Evolutionary conservation across 2,329 filamentous ascomycete genomes (phyloP).

Genomic region (Apiospora pterosperma): DNA sequence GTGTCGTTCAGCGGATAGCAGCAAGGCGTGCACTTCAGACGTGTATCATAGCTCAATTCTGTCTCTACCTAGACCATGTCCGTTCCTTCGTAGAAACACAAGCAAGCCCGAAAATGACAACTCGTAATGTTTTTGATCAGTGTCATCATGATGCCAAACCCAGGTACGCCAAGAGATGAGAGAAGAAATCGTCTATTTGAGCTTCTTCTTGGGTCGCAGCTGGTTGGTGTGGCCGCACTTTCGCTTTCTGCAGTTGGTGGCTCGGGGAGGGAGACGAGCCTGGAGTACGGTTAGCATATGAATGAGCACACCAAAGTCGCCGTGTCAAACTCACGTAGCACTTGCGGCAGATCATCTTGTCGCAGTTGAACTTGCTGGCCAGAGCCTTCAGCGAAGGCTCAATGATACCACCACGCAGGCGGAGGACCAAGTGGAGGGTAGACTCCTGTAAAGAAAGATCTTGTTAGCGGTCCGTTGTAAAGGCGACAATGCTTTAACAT

Average conservation of each 20-base stretch:
- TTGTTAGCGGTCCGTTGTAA: constrained; percentile 1
- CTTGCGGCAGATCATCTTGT: constrained; percentile 99
- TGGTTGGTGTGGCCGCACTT: constrained; percentile 99
- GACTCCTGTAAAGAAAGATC: constrained; percentile 65
- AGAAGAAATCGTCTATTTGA: constrained; percentile 68
- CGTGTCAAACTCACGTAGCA: constrained; percentile 76
- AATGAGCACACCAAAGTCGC: neutral
- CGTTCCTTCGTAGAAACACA: neutral
- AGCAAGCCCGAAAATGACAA: constrained; percentile 1
- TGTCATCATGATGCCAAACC: constrained; percentile 27
- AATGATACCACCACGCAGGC: constrained; percentile 98
- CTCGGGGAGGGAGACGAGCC: constrained; percentile 90
- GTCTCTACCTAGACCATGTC: constrained; percentile 10
- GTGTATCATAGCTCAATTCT: constrained; percentile 14
- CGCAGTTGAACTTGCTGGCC: constrained; percentile 99
- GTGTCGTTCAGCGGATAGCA: neutral
- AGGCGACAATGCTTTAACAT: neutral
- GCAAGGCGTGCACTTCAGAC: neutral
- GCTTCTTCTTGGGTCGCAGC: constrained; percentile 99
- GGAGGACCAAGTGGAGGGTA: constrained; percentile 96
- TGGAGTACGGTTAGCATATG: constrained; percentile 27
- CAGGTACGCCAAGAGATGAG: constrained; percentile 32
- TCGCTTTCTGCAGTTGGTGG: constrained; percentile 99
- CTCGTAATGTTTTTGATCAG: constrained; percentile 14
- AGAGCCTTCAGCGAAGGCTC: constrained; percentile 98